Conservation (phyloP, 2,329 filamentous ascomycete genomes). For the Rasamsonia emersonii region DNA sequence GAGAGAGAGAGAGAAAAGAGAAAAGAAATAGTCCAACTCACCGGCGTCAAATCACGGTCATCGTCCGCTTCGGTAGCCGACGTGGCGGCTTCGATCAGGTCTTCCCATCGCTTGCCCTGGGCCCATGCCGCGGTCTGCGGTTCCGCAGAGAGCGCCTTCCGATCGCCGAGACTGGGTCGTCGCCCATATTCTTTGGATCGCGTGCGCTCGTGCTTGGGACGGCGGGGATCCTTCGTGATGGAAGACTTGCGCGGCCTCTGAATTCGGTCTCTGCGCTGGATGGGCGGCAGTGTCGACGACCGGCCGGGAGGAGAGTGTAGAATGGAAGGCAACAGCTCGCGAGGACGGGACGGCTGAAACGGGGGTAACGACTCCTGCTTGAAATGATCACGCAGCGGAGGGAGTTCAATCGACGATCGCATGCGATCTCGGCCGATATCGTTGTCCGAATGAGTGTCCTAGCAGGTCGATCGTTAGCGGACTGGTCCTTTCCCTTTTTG, state of each 20-base stretch:
- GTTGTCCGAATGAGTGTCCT: constrained; percentile 66
- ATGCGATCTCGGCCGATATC: constrained; percentile 57
- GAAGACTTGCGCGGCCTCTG: constrained; percentile 77
- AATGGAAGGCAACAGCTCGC: constrained; percentile 75
- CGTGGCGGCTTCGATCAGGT: constrained; percentile 87
- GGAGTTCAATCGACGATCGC: constrained; percentile 60
- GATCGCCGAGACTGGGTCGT: constrained; percentile 63
- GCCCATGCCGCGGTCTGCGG: constrained; percentile 62
- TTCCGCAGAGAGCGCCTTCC: constrained; percentile 81
- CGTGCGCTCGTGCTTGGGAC: constrained; percentile 70
- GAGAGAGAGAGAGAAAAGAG: constrained; percentile 13
- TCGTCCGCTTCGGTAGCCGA: constrained; percentile 87
- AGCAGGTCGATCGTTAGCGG: no score
- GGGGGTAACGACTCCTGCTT: constrained; percentile 66
- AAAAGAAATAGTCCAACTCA: no score
- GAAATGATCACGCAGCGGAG: constrained; percentile 58
- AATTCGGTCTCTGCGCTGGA: constrained; percentile 64
- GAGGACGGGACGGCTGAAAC: constrained; percentile 52
- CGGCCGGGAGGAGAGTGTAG: constrained; percentile 77
- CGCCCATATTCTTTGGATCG: constrained; percentile 68
- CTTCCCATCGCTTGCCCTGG: constrained; percentile 88
- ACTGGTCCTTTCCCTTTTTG: no score
- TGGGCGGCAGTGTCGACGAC: constrained; percentile 77
- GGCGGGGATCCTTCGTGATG: constrained; percentile 67
- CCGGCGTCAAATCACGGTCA: constrained; percentile 75